Conservation (phyloP, 176 grass and related monocot species). For the Cenchrus purpureus region DNA sequence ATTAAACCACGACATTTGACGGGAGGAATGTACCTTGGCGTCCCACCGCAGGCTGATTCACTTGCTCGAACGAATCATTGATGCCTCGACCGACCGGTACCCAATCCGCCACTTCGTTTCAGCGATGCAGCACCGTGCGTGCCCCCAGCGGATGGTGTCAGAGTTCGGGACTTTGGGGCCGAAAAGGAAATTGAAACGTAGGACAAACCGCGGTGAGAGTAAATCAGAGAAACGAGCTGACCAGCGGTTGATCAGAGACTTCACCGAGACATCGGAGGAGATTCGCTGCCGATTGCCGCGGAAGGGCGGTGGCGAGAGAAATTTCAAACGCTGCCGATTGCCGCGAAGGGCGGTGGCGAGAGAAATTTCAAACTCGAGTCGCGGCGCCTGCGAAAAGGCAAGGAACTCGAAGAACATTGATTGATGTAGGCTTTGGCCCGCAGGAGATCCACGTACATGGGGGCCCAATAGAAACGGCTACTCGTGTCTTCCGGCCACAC, state of each 20-base stretch:
- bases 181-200: no score
- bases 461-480: background rate
- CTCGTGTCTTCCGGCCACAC: no score
- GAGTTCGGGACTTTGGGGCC: no score
- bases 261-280: background rate
- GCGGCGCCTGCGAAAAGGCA: background rate
- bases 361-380: slow-evolving; percentile 1
- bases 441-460: background rate
- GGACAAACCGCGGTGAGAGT: background rate
- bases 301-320: no score
- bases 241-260: background rate
- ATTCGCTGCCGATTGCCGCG: background rate
- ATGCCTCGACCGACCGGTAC: background rate
- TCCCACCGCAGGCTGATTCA: background rate
- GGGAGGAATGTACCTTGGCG: background rate
- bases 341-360: background rate
- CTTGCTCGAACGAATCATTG: background rate
- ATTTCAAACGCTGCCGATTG: no score
- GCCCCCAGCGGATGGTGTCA: background rate
- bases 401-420: background rate
- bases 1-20: background rate
- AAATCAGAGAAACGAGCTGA: background rate
- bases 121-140: background rate
- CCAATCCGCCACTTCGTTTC: background rate
- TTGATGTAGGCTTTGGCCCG: background rate